These are phyloP conservation scores for Coccinonectria pachysandricola DNA, from an alignment of 2,329 filamentous ascomycete species.

Conservation along the genomic window DNA sequence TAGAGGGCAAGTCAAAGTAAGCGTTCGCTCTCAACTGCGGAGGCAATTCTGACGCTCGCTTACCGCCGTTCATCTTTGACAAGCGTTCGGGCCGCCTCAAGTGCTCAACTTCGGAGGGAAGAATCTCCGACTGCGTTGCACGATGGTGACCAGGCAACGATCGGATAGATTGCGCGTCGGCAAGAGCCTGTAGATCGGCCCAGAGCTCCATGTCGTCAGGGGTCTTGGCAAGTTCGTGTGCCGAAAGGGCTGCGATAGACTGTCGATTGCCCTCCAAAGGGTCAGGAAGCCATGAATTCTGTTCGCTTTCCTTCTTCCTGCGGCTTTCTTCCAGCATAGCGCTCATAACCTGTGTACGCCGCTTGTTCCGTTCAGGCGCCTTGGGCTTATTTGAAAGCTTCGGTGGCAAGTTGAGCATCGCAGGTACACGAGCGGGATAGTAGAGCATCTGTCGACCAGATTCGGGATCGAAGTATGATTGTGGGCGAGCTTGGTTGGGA, in stretches of 20 bases:
- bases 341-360: slow-evolving; percentile 63
- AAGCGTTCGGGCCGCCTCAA: slow-evolving; percentile 25
- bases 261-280: slow-evolving; percentile 29
- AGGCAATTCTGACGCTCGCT: slow-evolving; percentile 44
- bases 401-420: slow-evolving; percentile 85
- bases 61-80: slow-evolving; percentile 21
- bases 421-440: slow-evolving; percentile 89
- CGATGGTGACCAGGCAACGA: slow-evolving; percentile 7
- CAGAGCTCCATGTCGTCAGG: no score
- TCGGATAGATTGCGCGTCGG: slow-evolving; percentile 10
- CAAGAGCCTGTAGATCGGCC: no score
- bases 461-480: slow-evolving; percentile 51
- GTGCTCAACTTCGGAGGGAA: slow-evolving; percentile 8
- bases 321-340: slow-evolving; percentile 34
- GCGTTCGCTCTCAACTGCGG: slow-evolving; percentile 82
- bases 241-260: slow-evolving; percentile 24
- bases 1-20: slow-evolving; percentile 68
- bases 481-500: slow-evolving; percentile 29
- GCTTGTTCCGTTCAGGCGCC: slow-evolving; percentile 52
- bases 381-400: slow-evolving; percentile 69
- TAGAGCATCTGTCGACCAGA: slow-evolving; percentile 78
- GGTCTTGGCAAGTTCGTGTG: slow-evolving; percentile 13
- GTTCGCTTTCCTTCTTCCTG: slow-evolving; percentile 13
- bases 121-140: slow-evolving; percentile 7
- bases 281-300: slow-evolving; percentile 36